Evolutionary conservation across 345 rosid genomes (phyloP).

Genomic region (Anastatica hierochuntica): DNA sequence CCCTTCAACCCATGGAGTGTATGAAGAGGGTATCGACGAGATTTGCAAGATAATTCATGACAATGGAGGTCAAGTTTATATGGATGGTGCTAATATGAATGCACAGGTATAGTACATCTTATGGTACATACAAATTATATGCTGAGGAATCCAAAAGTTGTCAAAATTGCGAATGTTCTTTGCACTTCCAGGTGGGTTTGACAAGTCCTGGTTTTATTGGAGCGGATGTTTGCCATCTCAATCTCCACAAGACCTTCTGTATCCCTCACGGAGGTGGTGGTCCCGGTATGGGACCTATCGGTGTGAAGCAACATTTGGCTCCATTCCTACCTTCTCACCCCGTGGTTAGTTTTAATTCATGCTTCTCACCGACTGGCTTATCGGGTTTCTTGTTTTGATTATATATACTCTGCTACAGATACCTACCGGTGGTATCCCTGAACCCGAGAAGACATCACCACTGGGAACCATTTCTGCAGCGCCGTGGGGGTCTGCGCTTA

Average conservation of each 20-base stretch:
- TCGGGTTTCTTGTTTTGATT: neutral
- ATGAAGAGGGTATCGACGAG: constrained; percentile 95
- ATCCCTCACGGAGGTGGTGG: constrained; percentile 99
- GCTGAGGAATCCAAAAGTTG: too few species aligned
- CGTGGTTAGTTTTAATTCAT: constrained; percentile 74
- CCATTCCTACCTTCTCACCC: constrained; percentile 97
- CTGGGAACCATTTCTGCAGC: constrained; percentile 93
- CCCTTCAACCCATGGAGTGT: constrained; percentile 97
- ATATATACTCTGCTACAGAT: constrained; percentile 31
- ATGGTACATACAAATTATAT: too few species aligned
- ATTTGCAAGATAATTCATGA: constrained; percentile 89
- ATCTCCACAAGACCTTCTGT: constrained; percentile 98
- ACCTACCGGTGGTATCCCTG: constrained; percentile 79
- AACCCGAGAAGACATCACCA: constrained; percentile 58
- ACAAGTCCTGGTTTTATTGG: constrained; percentile 98
- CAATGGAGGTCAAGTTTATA: constrained; percentile 97
- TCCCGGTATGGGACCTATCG: constrained; percentile 99
- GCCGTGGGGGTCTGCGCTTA: constrained; percentile 98
- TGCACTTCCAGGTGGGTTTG: constrained; percentile 91
- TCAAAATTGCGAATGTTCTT: constrained; percentile 35
- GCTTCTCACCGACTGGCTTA: too few species aligned
- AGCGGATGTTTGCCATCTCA: constrained; percentile 98
- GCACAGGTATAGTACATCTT: too few species aligned
- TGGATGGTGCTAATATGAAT: constrained; percentile 99
- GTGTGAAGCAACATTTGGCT: constrained; percentile 95